These are phyloP conservation scores for Corymbia calophylla DNA, from an alignment of 441 rosid genomes.

Conservation along the genomic window DNA sequence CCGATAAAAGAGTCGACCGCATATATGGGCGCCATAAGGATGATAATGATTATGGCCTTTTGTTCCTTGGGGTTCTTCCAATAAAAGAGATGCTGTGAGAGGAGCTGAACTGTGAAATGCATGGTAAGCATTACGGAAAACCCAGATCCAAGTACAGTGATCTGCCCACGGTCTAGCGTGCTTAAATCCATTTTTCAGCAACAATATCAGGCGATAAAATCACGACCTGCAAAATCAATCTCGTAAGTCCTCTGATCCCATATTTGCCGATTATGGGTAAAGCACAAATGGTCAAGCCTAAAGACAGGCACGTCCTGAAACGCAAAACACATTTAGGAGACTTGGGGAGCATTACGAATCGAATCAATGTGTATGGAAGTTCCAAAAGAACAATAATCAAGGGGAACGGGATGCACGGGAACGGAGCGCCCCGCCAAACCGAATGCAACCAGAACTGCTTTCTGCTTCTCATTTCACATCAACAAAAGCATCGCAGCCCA, in stretches of 20 bases:
- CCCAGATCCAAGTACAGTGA: constrained; percentile 59
- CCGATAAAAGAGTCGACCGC: constrained; percentile 69
- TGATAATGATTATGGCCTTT: constrained; percentile 72
- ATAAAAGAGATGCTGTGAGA: constrained; percentile 69
- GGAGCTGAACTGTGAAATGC: constrained; percentile 73
- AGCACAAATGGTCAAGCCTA: neutral
- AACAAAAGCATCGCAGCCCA: neutral
- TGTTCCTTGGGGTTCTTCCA: constrained; percentile 98
- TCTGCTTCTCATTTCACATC: neutral
- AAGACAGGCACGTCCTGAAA: neutral
- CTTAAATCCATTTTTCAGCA: neutral
- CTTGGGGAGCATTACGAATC: neutral
- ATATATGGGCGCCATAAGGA: constrained; percentile 91
- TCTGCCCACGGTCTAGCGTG: constrained; percentile 31
- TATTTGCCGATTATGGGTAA: neutral
- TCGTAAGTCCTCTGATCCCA: neutral
- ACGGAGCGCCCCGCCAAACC: neutral
- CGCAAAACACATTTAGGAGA: neutral
- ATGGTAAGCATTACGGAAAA: constrained; percentile 47
- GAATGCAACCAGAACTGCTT: neutral
- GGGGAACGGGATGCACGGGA: neutral
- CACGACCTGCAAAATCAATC: neutral
- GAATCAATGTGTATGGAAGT: accelerated
- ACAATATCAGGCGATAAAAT: neutral
- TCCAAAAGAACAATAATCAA: neutral